Conservation (phyloP, 805 yeast genomes). For the Ogataea siamensis region DNA sequence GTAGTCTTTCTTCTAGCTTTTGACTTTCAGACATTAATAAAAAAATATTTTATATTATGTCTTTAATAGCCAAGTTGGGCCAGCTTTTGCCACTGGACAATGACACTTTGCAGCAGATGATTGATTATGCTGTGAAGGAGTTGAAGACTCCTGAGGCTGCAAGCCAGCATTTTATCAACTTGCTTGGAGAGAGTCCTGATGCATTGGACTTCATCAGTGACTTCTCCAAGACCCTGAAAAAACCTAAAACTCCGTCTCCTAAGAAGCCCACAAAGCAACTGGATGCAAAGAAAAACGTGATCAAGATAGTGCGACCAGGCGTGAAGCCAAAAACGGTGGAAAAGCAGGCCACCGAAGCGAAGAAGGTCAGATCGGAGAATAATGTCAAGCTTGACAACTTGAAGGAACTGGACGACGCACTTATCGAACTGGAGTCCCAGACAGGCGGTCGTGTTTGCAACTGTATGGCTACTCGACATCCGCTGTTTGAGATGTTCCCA, state of each 20-base stretch:
- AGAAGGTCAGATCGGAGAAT: neutral
- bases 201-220: slow-evolving; percentile 46
- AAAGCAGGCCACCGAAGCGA: neutral
- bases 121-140: slow-evolving; percentile 47
- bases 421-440: slow-evolving; percentile 42
- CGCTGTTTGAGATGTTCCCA: slow-evolving; percentile 85
- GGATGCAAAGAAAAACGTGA: slow-evolving; percentile 2
- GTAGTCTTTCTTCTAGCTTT: slow-evolving; percentile 19
- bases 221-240: slow-evolving; percentile 41
- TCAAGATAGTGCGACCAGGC: slow-evolving; percentile 6
- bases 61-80: slow-evolving; percentile 17
- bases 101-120: slow-evolving; percentile 53
- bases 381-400: slow-evolving; percentile 43
- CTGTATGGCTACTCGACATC: slow-evolving; percentile 87
- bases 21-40: slow-evolving; percentile 21
- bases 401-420: slow-evolving; percentile 49
- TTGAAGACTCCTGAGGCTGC: slow-evolving; percentile 48
- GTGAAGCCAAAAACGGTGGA: neutral
- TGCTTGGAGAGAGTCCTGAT: slow-evolving; percentile 57
- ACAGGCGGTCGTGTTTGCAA: slow-evolving; percentile 45
- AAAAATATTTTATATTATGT: slow-evolving; percentile 3
- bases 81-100: slow-evolving; percentile 56
- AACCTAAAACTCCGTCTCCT: slow-evolving; percentile 9
- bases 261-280: slow-evolving; percentile 5
- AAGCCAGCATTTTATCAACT: slow-evolving; percentile 50